phyloP scores from a whole-genome alignment of 2,329 filamentous ascomycete species.

The Penicillium sp. region DNA sequence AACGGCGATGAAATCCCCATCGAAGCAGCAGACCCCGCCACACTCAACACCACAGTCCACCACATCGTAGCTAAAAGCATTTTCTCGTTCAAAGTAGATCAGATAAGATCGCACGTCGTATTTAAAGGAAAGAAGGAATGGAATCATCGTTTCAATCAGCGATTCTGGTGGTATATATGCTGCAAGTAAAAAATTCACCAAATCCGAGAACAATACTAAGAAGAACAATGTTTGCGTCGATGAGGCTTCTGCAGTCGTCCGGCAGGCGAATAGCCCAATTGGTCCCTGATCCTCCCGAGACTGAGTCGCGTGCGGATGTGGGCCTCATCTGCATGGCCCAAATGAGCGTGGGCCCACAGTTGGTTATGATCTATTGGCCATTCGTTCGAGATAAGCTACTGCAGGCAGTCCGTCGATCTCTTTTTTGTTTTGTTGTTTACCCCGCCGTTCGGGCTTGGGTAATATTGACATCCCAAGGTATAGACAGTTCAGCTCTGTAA shows the following conservation, averaged over 20 bases:
- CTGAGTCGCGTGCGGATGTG: neutral
- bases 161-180: neutral
- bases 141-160: neutral
- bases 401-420: neutral
- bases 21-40: neutral
- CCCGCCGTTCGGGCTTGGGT: neutral
- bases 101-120: neutral
- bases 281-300: neutral
- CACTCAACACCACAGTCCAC: neutral
- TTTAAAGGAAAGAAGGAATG: neutral
- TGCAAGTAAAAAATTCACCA: neutral
- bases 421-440: neutral
- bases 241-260: neutral
- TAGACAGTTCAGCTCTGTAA: too few species aligned
- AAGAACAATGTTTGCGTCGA: slow-evolving; percentile 8
- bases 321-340: neutral
- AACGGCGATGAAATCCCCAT: neutral
- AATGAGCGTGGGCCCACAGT: neutral
- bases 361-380: neutral
- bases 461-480: neutral
- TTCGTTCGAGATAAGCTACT: neutral
- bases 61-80: neutral
- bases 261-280: neutral
- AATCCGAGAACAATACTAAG: slow-evolving; percentile 2
- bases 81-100: neutral